Evolutionary conservation across 768 basidiomycete species (phyloP), one percentile per base, ranked within the genome.

Genomic region (Tylopilus sp.): DNA sequence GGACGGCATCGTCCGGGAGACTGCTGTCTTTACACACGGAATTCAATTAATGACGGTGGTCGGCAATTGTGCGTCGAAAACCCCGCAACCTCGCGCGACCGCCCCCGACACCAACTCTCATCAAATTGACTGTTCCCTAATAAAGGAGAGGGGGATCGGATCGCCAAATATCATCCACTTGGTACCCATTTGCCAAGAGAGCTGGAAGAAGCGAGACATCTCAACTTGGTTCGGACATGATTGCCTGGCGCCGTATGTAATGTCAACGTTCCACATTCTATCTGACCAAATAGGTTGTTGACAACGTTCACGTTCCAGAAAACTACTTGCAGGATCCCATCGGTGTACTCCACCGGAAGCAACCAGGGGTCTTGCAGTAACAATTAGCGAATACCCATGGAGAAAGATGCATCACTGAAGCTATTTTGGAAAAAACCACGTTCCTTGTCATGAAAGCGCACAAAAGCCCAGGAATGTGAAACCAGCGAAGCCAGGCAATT

Each of bases 141-240:
- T 1, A 10, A 6, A 17, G 15, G 15, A 8, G 17, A 12, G 2
- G 28, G 44, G 51, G n/a, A 23, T 47, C 57, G 26, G 52, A 58
- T 55, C 57, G 42, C 40, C 45, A 55, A 59, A 46, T 40, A 41
- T 48, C 21, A 48, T 30, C 9, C 31, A 6, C 22, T 10, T 28
- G 7, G 4, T n/a, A 7, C 10, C 18, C 41, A 43, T 44, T 41
- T 36, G 17, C 17, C 35, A 23, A 38, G 20, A 50, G 18, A 28
- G 23, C 31, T n/a, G 17, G 33, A 25, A 18, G 26, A n/a, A n/a
- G n/a, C n/a, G n/a, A n/a, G n/a, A n/a, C n/a, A n/a, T n/a, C n/a
- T n/a, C n/a, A n/a, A n/a, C n/a, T n/a, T n/a, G n/a, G n/a, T n/a
- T n/a, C 7, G 7, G 13, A 48, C 18, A 25, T 26, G 39, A 35